phyloP scores from a whole-genome alignment of 768 basidiomycete species.

The Lactarius indigo region DNA sequence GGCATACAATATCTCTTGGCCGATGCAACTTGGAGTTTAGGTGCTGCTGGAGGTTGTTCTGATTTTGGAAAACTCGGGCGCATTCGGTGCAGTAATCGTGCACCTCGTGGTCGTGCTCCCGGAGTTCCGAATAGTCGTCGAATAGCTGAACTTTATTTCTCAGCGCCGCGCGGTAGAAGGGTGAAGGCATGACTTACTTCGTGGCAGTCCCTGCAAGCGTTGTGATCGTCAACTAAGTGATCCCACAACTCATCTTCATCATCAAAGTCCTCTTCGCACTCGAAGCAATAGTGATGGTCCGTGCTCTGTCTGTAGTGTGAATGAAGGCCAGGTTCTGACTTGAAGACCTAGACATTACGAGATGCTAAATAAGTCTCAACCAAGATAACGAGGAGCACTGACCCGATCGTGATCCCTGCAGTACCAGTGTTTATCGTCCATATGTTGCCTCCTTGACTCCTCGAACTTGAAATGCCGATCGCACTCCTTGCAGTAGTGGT shows the following conservation, averaged over 20 bases:
- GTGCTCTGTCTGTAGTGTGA: slow-evolving; percentile 41
- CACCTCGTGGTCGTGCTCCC: slow-evolving; percentile 21
- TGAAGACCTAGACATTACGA: slow-evolving; percentile 34
- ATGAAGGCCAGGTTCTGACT: slow-evolving; percentile 37
- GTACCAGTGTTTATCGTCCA: slow-evolving; percentile 4
- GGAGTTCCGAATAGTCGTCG: background rate
- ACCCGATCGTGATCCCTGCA: slow-evolving; percentile 1
- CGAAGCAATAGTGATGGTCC: background rate
- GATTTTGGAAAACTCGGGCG: slow-evolving; percentile 41
- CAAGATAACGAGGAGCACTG: slow-evolving; percentile 13
- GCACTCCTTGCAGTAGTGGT: slow-evolving; percentile 9
- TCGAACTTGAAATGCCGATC: background rate
- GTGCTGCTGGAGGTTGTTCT: slow-evolving; percentile 45
- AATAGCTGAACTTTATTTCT: slow-evolving; percentile 2
- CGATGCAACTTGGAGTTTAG: slow-evolving; percentile 51
- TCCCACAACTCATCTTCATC: slow-evolving; percentile 7
- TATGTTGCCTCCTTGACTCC: background rate
- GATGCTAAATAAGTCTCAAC: background rate
- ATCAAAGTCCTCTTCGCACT: background rate
- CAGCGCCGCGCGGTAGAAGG: background rate
- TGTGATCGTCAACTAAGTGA: slow-evolving; percentile 8
- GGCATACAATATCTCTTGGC: slow-evolving; percentile 36
- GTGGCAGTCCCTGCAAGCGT: slow-evolving; percentile 5
- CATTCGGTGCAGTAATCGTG: slow-evolving; percentile 46
- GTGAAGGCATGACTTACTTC: background rate